Evolutionary conservation across 129 eudicot species (phyloP), one percentile per base, ranked within the genome.

Genomic region (Smallanthus sonchifolius): DNA sequence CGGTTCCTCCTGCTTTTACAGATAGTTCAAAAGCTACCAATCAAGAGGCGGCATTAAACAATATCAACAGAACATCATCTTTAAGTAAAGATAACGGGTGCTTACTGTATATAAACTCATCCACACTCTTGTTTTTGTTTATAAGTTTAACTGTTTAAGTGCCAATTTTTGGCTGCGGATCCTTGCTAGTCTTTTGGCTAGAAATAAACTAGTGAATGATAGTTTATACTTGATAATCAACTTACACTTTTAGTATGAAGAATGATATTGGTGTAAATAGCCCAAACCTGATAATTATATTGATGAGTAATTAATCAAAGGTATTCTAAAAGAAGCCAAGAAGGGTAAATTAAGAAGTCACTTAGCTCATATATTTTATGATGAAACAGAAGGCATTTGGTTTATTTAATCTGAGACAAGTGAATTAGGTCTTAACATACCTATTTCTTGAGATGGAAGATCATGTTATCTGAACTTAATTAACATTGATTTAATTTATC

Each of bases 21-120:
- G 96, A 84, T 56, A 76, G 73, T 73, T 77, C 88, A 54, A 89
- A 89, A 70, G 86, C 75, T 37, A 36, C 70, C 76, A 80, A 77
- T 73, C 84, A 75, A 83, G 89, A 76, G 38, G 37, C 80, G 10
- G 44, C 74, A 55, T 75, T 81, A 73, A 71, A 60, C 67, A 74
- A 69, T 74, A 65, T 66, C 67, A 84, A 68, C 69, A 81, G 51
- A 80, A 57, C 67, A 20, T 2, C 80, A 67, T 54, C 85, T 28
- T 62, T 60, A 49, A 81, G 65, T 61, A 66, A 74, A 73, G 81
- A 71, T 19, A 79, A 80, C 69, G 84, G 92, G 96, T 89, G 77
- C 57, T 82, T 75, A 49, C 48, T 70, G 70, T 70, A 42, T 64
- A 42, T 65, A 49, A 39, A 34, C 49, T 68, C 65, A 38, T 66